These are phyloP conservation scores for Echinochloa phyllopogon DNA, from an alignment of 176 grass and related monocot genomes.

Conservation along the genomic window DNA sequence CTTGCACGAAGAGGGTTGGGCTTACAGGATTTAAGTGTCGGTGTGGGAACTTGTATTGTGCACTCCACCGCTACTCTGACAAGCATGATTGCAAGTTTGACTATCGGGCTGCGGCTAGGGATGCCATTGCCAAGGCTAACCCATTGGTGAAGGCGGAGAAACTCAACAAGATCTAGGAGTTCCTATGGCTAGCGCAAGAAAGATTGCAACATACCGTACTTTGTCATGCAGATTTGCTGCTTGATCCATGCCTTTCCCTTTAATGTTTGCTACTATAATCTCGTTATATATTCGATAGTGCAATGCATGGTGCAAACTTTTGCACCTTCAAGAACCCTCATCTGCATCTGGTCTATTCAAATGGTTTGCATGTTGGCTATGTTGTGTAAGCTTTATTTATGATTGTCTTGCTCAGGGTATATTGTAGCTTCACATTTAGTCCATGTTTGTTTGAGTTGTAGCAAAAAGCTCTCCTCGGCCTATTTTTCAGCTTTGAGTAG, in stretches of 20 bases:
- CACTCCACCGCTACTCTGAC: constrained; percentile 77
- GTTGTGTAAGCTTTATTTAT: constrained; percentile 73
- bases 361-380: constrained; percentile 65
- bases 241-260: constrained; percentile 54
- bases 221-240: constrained; percentile 41
- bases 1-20: constrained; percentile 79
- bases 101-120: constrained; percentile 81
- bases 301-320: constrained; percentile 49
- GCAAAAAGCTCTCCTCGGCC: too few species aligned
- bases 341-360: constrained; percentile 39
- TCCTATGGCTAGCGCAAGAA: neutral
- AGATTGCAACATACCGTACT: neutral
- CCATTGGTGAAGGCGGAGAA: constrained; percentile 95
- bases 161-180: constrained; percentile 87
- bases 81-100: constrained; percentile 92
- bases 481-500: too few species aligned
- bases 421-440: constrained; percentile 57
- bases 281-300: constrained; percentile 32
- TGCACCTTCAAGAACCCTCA: constrained; percentile 41
- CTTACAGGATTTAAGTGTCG: constrained; percentile 88
- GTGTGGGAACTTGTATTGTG: constrained; percentile 84
- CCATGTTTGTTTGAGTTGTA: too few species aligned
- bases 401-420: constrained; percentile 38
- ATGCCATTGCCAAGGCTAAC: constrained; percentile 95
- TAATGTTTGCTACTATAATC: constrained; percentile 50